These are phyloP conservation scores for Pseudogymnoascus sp. DNA, from an alignment of 2,329 filamentous ascomycete species.

Conservation along the genomic window DNA sequence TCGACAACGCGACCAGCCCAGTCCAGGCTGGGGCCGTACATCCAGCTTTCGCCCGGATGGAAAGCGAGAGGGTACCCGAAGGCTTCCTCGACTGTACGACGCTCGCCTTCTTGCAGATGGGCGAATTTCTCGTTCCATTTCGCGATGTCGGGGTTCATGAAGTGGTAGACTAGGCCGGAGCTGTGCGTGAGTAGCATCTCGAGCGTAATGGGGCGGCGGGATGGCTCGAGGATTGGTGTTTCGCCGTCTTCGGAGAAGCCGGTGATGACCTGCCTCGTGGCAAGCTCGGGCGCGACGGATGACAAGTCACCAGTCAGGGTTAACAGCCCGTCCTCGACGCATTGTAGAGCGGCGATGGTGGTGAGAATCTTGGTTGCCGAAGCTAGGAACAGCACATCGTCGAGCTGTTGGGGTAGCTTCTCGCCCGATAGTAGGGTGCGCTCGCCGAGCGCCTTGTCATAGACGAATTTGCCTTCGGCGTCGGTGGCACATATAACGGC, in stretches of 20 bases:
- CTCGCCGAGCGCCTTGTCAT: conserved; percentile 34
- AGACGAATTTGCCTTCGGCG: conserved; percentile 32
- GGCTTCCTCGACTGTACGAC: conserved; percentile 17
- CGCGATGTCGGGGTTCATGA: conserved; percentile 8
- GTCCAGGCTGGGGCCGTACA: conserved; percentile 11
- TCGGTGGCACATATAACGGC: conserved; percentile 37
- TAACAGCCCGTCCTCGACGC: conserved; percentile 11
- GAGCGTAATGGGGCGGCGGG: conserved; percentile 5
- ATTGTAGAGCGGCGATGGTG: conserved; percentile 12
- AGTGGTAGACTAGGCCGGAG: conserved; percentile 10
- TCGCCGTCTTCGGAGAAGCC: conserved; percentile 12
- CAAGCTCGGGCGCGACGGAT: conserved; percentile 7
- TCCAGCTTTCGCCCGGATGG: conserved; percentile 11
- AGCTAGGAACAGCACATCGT: conserved; percentile 8
- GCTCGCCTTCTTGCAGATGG: conserved; percentile 19
- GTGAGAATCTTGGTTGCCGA: conserved; percentile 11
- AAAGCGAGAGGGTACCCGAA: conserved; percentile 2
- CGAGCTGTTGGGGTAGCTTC: conserved; percentile 2
- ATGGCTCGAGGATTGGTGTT: conserved; percentile 9
- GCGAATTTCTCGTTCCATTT: conserved; percentile 18
- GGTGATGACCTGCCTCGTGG: conserved; percentile 10
- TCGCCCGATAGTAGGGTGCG: conserved; percentile 32
- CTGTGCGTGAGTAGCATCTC: conserved; percentile 12
- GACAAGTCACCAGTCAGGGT: conserved; percentile 6
- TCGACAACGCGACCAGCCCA: conserved; percentile 37